phyloP scores from a whole-genome alignment of 345 rosid species.

The Tarenaya hassleriana region DNA sequence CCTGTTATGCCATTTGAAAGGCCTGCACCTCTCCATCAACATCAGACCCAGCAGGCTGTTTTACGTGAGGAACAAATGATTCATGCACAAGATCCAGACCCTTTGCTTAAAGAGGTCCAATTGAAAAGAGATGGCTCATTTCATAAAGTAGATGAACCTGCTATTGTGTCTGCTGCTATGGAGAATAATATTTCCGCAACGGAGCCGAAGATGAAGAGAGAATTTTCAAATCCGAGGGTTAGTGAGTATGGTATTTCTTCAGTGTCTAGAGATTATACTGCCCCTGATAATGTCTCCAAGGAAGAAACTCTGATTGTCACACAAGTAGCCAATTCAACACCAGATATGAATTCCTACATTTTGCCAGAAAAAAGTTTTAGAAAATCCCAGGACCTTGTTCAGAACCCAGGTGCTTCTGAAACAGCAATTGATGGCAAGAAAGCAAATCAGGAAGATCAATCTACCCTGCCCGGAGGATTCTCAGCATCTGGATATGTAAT shows the following conservation, averaged over 20 bases:
- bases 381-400: conserved; percentile 36
- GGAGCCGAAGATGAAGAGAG: neutral
- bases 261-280: neutral
- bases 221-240: neutral
- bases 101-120: conserved; percentile 20
- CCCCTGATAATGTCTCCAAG: neutral
- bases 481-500: conserved; percentile 38
- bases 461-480: conserved; percentile 35
- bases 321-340: neutral
- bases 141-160: conserved; percentile 26
- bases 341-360: neutral
- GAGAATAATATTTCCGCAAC: neutral
- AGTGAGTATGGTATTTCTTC: neutral
- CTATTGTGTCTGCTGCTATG: conserved; percentile 17
- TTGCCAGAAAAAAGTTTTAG: neutral
- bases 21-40: conserved; percentile 22
- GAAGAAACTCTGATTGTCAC: neutral
- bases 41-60: conserved; percentile 23
- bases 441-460: conserved; percentile 38
- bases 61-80: conserved; percentile 21
- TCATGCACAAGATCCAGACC: conserved; percentile 25
- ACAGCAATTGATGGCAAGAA: conserved; percentile 41
- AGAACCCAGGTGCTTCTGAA: conserved; percentile 36
- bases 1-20: conserved; percentile 25
- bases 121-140: conserved; percentile 30